Base-by-base conservation (phyloP, 2,329 filamentous ascomycete species). In the Botrytis deweyae region DNA sequence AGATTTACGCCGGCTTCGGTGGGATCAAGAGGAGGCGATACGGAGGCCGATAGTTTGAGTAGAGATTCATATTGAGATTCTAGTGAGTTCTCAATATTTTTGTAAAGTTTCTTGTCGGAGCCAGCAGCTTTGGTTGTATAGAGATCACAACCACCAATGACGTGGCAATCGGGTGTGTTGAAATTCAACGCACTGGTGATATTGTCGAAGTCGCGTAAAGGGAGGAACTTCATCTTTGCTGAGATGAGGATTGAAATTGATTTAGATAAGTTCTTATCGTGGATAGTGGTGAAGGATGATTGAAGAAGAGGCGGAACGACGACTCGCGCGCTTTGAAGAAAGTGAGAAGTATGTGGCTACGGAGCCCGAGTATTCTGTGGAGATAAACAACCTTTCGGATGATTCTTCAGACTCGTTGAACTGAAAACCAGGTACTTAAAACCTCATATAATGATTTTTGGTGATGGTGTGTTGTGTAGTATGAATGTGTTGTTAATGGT, bases 61-160 rank as follows among this genome's bases (percentile, higher is more conserved):
- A 97, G 89, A 12, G 94, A 93, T 78, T 94, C 93, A 87, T 98
- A 94, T 83, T 97, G 94, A 55, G 93, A 92, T 82, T 97, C 94
- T 74, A 99, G 89, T 44, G 93, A 94, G 80, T 93, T 90, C 82
- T 98, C 95, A 81, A 99, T 98, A 81, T 92, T 93, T 84, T 95
- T 97, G 87, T 98, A 98, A 14, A 99, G 87, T 82, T 98, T 98
- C 88, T 98, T 98, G 82, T 99, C 96, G 76, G 92, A 91, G 64
- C 95, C 94, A 72, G 95, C 94, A 44, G 96, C 95, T 84, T 99
- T 99, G 40, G 95, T 98, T 16, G 95, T 98, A 86, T 98, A 99
- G 29, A 98, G 88, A 83, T 99, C 96, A 86, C 95, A 98, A 77
- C 93, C 93, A 79, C 96, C 96, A 42, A 94, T 92, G 75, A 99